Evolutionary conservation across 257 asterid genomes (phyloP).

Genomic region (Jacaranda copaia): DNA sequence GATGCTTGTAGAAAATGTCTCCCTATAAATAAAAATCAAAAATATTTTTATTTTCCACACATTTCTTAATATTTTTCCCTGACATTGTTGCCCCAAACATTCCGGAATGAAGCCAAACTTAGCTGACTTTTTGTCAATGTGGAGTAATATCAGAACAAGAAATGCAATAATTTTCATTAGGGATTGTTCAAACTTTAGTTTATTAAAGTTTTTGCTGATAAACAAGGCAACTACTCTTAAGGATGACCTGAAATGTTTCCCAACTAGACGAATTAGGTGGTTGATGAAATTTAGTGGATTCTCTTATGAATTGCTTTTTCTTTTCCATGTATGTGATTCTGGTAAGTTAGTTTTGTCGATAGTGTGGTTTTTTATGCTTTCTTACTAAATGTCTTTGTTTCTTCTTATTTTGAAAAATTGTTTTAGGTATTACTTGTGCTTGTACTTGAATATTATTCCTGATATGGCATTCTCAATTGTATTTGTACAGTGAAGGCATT

Average conservation of each 20-base stretch:
- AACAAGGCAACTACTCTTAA: neutral
- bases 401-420: neutral
- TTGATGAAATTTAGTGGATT: neutral
- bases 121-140: neutral
- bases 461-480: neutral
- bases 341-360: neutral
- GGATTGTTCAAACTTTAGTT: neutral
- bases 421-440: neutral
- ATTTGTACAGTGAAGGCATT: slow-evolving; percentile 77
- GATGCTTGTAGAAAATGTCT: too few relatives aligned
- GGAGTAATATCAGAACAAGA: neutral
- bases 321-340: neutral
- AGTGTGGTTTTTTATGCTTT: neutral
- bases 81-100: too few relatives aligned
- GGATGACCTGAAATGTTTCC: neutral
- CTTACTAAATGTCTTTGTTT: neutral
- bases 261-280: neutral
- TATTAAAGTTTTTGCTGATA: neutral
- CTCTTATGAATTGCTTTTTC: neutral
- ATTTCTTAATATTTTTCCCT: too few relatives aligned
- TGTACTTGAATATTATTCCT: neutral
- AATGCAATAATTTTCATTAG: neutral
- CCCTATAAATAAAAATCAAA: too few relatives aligned
- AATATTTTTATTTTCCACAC: too few relatives aligned
- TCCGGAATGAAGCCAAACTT: too few relatives aligned